Evolutionary conservation across 495 filamentous ascomycete genomes (phyloP), one percentile per base, ranked within the genome.

Genomic region (Penicillium egyptiacum): DNA sequence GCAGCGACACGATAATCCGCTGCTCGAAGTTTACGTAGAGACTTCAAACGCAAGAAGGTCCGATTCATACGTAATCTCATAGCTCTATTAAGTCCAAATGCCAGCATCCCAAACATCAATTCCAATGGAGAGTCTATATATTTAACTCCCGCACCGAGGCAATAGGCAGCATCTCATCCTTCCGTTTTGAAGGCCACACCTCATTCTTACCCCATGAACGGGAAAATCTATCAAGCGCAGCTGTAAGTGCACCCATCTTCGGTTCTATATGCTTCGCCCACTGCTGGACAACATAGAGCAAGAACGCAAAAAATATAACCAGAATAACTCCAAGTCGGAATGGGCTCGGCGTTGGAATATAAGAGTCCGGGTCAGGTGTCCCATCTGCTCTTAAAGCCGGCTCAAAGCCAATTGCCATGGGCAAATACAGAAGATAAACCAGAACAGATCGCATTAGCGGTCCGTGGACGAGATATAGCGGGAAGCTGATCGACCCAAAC

Each of bases 381-480:
- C 50, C 56, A 42, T 58, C 56, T 3, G 42, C 30, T 31, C 23
- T 43, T n/a, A 47, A 19, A 7, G 22, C 23, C 26, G 56, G 50
- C 33, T 49, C 30, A 12, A 53, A 58, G 6, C 48, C 50, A 20
- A 54, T 14, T 6, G 56, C 25, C 56, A 58, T 54, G 6, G 56
- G 56, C 10, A 53, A 20, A 35, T 58, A 58, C n/a, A 58, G 20
- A n/a, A 58, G 50, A 17, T 58, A 58, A 8, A 58, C 56, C 8
- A 67, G 30, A 4, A 64, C 56, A 0, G 64, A 61, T 20, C 64
- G 58, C 26, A 67, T 67, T 1, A 64, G 33, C 4, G 61, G 58
- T 14, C 57, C 55, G 45, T 64, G 64, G 14, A 67, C 9, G 1
- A 67, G 49, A 39, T 67, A 67, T 4, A 67, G 42, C 1, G 64